Base-by-base conservation (phyloP, 306 rosid species). In the Crataegus laevigata region DNA sequence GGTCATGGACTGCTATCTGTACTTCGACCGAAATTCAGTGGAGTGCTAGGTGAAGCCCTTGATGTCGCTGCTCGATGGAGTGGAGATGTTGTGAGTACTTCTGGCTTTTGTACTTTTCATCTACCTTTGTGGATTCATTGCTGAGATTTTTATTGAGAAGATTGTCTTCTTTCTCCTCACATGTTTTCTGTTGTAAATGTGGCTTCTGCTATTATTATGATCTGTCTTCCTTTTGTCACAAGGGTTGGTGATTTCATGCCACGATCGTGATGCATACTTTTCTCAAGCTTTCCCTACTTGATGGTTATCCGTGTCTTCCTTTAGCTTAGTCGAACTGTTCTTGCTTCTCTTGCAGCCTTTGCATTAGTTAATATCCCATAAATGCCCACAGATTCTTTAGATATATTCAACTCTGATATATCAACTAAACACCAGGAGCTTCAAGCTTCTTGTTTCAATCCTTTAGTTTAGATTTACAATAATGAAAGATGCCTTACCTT, bases 21-120 rank as follows among this genome's bases (percentile, higher is more conserved):
- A 62, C 93, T 88, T 80, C 74, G 78, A 61, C 98, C 97, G 58
- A 94, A 94, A 82, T 91, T 94, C 84, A 89, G 94, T 45, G 98
- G 98, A 60, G 91, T 86, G 83, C 83, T 87, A n/a, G 98, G 98
- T 79, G 96, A 91, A 87, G 91, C 96, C 79, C 82, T 94, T 21
- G 97, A 94, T 77, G 90, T 94, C 70, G 97, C 96, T 51, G 96
- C 89, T 78, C 86, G 97, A 88, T 94, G 98, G 98, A 91, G 96
- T 83, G 98, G 98, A 80, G 97, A 94, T 79, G 98, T 94, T 75
- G 98, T 94, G 84, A 94, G 98, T 87, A 62, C 80, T 80, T 72
- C 24, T 19, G 65, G 64, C 74, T 52, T 74, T 62, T 61, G 38
- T 75, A 74, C 75, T 63, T 69, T 40, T 71, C 29, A 51, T 32